Percentiles rank a stretch among this genome's conserved stretches.
These are phyloP conservation scores for Aureobasidium sp. DNA, from an alignment of 2,329 filamentous ascomycete species.

Conservation along the genomic window DNA sequence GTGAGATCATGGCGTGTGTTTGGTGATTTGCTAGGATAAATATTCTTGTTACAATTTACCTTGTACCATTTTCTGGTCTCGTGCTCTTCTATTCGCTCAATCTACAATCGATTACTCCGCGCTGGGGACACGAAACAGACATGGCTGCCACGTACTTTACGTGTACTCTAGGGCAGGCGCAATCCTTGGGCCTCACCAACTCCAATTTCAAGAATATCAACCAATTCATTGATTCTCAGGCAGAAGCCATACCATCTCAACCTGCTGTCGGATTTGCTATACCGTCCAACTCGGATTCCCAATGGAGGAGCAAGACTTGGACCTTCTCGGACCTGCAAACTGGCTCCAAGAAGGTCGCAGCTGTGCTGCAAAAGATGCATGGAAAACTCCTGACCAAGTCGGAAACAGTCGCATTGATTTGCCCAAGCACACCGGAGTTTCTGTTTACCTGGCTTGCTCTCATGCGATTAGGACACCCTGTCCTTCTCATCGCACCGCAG, in stretches of 20 bases:
- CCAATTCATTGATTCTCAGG: slow-evolving; percentile 43
- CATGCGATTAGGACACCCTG: slow-evolving; percentile 45
- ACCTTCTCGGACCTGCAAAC: slow-evolving; percentile 25
- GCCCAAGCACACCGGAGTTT: slow-evolving; percentile 49
- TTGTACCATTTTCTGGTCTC: neutral
- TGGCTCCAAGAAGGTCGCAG: slow-evolving; percentile 30
- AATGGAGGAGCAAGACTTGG: slow-evolving; percentile 23
- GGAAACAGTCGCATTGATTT: slow-evolving; percentile 44
- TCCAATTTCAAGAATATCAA: slow-evolving; percentile 38
- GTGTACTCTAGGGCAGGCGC: slow-evolving; percentile 51
- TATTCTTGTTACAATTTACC: neutral
- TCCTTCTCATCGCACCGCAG: slow-evolving; percentile 49
- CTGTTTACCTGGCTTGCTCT: slow-evolving; percentile 52
- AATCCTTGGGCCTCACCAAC: slow-evolving; percentile 23
- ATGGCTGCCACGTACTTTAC: slow-evolving; percentile 46
- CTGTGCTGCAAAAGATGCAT: slow-evolving; percentile 19
- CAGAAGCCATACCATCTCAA: slow-evolving; percentile 26
- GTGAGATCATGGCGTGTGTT: slow-evolving; percentile 4
- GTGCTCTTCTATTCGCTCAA: neutral
- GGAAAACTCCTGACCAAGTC: slow-evolving; percentile 12
- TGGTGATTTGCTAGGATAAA: neutral
- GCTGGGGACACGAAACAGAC: neutral
- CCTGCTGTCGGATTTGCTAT: slow-evolving; percentile 45
- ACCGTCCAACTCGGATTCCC: slow-evolving; percentile 16
- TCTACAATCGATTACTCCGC: neutral